These are phyloP conservation scores for Amanita fuliginea DNA, from an alignment of 768 basidiomycete genomes.

Conservation along the genomic window DNA sequence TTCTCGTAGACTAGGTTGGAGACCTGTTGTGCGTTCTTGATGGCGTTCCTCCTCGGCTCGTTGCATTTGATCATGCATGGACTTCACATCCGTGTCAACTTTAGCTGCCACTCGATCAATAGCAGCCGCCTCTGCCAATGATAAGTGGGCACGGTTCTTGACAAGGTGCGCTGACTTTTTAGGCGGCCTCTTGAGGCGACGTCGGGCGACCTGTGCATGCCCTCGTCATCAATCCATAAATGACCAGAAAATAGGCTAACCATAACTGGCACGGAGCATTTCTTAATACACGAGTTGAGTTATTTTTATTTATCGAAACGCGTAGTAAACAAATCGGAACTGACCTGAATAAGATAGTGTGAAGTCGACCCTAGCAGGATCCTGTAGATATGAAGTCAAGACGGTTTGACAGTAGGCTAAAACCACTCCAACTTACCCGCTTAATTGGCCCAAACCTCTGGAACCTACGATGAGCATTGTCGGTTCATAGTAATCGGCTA, in stretches of 20 bases:
- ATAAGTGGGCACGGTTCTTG: conserved; percentile 71
- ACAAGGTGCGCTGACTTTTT: conserved; percentile 72
- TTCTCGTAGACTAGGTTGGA: conserved; percentile 21
- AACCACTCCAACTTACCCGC: conserved; percentile 44
- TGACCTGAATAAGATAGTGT: conserved; percentile 81
- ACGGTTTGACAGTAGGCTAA: neutral
- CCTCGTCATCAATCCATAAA: conserved; percentile 1
- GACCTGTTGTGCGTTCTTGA: conserved; percentile 23
- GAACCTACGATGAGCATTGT: conserved; percentile 93
- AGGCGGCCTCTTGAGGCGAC: conserved; percentile 81
- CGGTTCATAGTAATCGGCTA: conserved; percentile 81
- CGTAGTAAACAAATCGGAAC: conserved; percentile 7
- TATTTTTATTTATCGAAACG: neutral
- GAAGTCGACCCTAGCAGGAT: conserved; percentile 92
- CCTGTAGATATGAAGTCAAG: conserved; percentile 24
- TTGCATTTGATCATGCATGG: conserved; percentile 68
- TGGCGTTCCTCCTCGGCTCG: conserved; percentile 45
- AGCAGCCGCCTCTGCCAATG: conserved; percentile 76
- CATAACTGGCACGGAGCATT: conserved; percentile 95
- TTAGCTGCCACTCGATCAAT: conserved; percentile 82
- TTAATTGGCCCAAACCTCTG: conserved; percentile 79
- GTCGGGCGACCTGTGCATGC: conserved; percentile 53
- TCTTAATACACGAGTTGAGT: conserved; percentile 26
- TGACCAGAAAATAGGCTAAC: conserved; percentile 18
- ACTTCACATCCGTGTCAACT: conserved; percentile 78